Base-by-base conservation (phyloP, 306 rosid genomes). In the Geum urbanum region DNA sequence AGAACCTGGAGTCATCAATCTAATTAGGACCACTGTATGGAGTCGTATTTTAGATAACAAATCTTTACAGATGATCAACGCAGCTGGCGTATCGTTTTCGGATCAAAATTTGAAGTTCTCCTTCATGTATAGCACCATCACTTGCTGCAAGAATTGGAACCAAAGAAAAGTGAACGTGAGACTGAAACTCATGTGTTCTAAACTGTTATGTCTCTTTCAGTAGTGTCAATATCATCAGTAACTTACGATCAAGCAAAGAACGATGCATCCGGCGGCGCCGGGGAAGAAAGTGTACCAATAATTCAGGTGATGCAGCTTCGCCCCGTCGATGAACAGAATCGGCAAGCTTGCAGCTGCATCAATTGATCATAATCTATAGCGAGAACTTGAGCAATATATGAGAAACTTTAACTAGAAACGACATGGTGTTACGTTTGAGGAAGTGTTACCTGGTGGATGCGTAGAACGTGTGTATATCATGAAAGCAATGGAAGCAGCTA, bases 261-360 rank as follows among this genome's bases (percentile, higher is more conserved):
- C 79, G 69, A 94, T 64, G 81, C 97, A 90, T 40, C 87, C 92
- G 2, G 92, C 81, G 0, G 95, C 97, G 0, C 97, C 90, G 0
- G 97, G 97, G 76, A 87, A 94, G 71, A 94, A 58, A 39, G 92
- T 84, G n/a, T n/a, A 94, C 99, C 96, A 91, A 65, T 84, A 84
- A 63, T 80, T 90, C 71, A 94, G 74, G 76, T 77, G 88, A 61
- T 88, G 99, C 63, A 87, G 65, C 84, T 91, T 94, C 2, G 84
- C 88, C 76, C 86, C 97, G 72, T 94, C 97, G n/a, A 94, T 94
- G 92, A 94, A 94, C 76, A 94, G 73, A 71, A 94, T 49, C 4
- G 99, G 96, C 82, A 94, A 77, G 77, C 95, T 84, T 11, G 97
- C 99, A 67, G 99, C 97, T 94, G 76, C 84, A 60, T 0, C 73